These are phyloP conservation scores for Xanthoceras sorbifolium DNA, from an alignment of 345 rosid species.

Conservation along the genomic window DNA sequence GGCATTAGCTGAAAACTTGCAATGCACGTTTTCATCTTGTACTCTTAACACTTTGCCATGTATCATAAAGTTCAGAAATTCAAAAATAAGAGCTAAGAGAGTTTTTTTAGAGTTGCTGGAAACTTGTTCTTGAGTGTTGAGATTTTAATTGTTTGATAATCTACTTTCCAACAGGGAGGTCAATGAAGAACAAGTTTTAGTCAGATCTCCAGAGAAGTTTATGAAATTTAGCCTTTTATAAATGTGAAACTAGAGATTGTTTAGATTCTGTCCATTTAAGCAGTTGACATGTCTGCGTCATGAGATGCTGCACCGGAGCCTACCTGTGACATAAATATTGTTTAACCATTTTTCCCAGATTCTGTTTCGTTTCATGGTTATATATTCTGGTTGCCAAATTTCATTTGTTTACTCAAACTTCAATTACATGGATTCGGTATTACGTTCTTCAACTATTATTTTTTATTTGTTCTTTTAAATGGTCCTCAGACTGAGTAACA, in stretches of 20 bases:
- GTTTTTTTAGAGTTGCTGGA: too few relatives aligned
- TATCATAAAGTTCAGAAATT: too few relatives aligned
- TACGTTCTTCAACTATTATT: neutral
- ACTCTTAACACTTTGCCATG: too few relatives aligned
- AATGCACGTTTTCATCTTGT: too few relatives aligned
- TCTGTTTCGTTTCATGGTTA: neutral
- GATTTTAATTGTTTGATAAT: too few relatives aligned
- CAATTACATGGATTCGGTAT: neutral
- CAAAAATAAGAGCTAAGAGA: too few relatives aligned
- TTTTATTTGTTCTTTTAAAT: neutral
- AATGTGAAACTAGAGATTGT: neutral
- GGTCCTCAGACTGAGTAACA: neutral
- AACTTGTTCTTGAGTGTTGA: too few relatives aligned
- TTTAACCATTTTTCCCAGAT: neutral
- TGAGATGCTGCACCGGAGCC: neutral
- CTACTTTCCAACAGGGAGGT: too few relatives aligned
- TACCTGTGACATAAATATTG: neutral
- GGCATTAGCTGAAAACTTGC: too few relatives aligned
- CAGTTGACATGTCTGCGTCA: conserved; percentile 7
- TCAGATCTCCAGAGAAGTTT: neutral
- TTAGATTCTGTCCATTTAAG: neutral
- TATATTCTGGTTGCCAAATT: neutral
- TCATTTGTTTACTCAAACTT: neutral
- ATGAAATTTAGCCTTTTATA: neutral
- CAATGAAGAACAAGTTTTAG: neutral